Percentiles rank a stretch among this genome's conserved stretches.
phyloP scores from a whole-genome alignment of 257 asterid species.

The Nicotiana knightiana region DNA sequence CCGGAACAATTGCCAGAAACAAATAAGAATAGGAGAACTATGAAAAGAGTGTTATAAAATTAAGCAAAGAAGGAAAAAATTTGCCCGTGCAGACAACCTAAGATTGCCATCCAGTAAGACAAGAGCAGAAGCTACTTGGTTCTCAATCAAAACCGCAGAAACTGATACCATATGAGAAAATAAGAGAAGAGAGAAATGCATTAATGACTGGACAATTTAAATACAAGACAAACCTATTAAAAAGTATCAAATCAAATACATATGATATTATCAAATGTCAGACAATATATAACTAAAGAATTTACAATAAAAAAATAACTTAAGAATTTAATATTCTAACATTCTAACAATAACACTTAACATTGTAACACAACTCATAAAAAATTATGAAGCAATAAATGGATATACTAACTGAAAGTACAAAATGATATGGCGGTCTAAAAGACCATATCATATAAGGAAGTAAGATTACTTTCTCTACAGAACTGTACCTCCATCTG shows the following conservation, averaged over 20 bases:
- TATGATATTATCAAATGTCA: background rate
- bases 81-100: background rate
- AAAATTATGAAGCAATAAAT: background rate
- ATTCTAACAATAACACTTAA: background rate
- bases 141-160: background rate
- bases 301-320: background rate
- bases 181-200: background rate
- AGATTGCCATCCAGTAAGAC: background rate
- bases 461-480: slow-evolving; percentile 4
- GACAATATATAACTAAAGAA: background rate
- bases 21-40: background rate
- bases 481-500: slow-evolving; percentile 79
- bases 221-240: background rate
- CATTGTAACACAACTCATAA: background rate
- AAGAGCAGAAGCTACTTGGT: background rate
- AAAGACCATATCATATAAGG: background rate
- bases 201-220: background rate
- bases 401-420: slow-evolving; percentile 1
- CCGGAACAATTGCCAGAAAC: background rate
- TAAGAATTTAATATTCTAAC: background rate
- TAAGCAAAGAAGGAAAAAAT: background rate
- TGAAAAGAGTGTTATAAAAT: background rate
- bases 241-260: background rate
- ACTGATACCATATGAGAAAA: background rate
- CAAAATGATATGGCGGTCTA: background rate